Base-by-base conservation (phyloP, 1,284 basidiomycete genomes). In the Sparassis latifolia region DNA sequence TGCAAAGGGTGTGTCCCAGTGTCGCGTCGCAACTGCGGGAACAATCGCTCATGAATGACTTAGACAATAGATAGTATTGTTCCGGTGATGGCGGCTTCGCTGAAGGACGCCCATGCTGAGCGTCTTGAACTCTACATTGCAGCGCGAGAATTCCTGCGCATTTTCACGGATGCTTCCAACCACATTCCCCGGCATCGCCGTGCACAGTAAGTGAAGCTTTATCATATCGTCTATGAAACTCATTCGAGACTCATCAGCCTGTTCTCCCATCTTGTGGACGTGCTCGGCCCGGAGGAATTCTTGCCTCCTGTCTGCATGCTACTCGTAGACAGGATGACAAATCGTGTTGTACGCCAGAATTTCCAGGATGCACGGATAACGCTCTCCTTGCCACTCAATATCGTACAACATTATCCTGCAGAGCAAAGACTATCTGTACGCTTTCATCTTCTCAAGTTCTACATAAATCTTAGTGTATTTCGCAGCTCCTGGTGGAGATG, bases 61-160 rank as follows among this genome's bases (percentile, higher is more conserved):
- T 56, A 92, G 89, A 97, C 95, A 1, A 83, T 98, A 50, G 87
- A 93, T 56, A 89, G 82, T 62, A 95, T 98, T 51, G 88, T 98
- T 1, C 96, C 97, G 0, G 90, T 97, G 37, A 90, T 98, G 82
- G 85, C 87, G 12, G 75, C 82, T 5, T 89, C 90, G 0, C 72
- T 90, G 62, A 83, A 80, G 66, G 63, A 73, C 51, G 74, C 76
- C 45, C 73, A 86, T 55, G 58, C 70, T 4, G 67, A 69, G 28
- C 71, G 75, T 10, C 67, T 89, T 48, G 78, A 84, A 33, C 69
- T 94, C 29, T 83, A 84, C 52, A 72, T 84, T 43, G 82, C 72
- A 0, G 77, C 86, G 0, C 77, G 79, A 57, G 81, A 88, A 32
- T 91, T 95, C 64, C 66, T 96, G 38, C 82, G 80, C n/a, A 82